Evolutionary conservation across 768 basidiomycete genomes (phyloP).

Genomic region (Macrolepiota fuliginosa): DNA sequence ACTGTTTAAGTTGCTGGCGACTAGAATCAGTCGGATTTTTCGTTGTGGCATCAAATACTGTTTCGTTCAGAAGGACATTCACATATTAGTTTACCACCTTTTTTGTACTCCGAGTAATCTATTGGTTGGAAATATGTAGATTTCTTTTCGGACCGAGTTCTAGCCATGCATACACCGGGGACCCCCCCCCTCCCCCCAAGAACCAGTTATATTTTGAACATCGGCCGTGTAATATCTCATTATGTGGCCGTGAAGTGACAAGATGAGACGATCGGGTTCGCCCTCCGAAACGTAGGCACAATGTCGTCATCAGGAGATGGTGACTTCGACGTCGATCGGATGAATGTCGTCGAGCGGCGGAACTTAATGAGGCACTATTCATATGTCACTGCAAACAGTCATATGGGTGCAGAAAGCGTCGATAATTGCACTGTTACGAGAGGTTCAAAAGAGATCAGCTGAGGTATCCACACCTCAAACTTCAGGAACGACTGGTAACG

Average conservation of each 20-base stretch:
- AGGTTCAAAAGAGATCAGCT: no score
- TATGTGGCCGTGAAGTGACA: neutral
- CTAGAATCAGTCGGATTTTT: neutral
- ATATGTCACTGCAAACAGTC: no score
- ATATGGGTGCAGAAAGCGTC: no score
- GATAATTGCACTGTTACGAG: no score
- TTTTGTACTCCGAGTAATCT: conserved; percentile 3
- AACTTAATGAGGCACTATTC: no score
- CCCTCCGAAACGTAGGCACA: neutral
- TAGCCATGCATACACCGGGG: no score
- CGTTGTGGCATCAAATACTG: neutral
- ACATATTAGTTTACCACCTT: neutral
- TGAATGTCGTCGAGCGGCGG: no score
- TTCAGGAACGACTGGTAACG: no score
- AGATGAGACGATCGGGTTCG: neutral
- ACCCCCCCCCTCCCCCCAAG: neutral
- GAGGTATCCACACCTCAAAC: no score
- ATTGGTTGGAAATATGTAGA: neutral
- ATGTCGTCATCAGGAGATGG: neutral
- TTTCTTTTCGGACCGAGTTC: no score
- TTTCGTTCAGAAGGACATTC: neutral
- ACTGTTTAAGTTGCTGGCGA: conserved; percentile 39
- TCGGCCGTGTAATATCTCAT: neutral
- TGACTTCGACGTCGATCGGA: no score
- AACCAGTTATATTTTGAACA: neutral